Evolutionary conservation across 2,329 filamentous ascomycete species (phyloP).

Genomic region (Blumeria graminis): DNA sequence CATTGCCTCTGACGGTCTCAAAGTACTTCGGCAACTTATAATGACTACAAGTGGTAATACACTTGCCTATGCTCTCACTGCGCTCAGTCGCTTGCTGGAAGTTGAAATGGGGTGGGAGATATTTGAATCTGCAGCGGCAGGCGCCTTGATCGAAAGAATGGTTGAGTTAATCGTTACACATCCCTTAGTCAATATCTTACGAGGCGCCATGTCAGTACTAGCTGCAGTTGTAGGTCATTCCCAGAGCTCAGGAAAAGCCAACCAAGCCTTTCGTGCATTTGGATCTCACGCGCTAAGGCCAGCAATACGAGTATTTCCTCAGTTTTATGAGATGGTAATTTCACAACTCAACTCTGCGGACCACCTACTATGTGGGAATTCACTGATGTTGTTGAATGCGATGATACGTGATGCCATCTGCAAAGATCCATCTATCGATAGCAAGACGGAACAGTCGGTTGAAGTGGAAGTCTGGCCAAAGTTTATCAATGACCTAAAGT

Average conservation of each 20-base stretch:
- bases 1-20: conserved; percentile 67
- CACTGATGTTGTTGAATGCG: conserved; percentile 83
- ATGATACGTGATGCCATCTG: conserved; percentile 80
- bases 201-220: conserved; percentile 89
- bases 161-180: conserved; percentile 88
- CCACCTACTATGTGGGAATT: conserved; percentile 85
- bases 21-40: conserved; percentile 58
- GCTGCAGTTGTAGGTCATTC: conserved; percentile 82
- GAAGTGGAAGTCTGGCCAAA: conserved; percentile 63
- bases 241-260: conserved; percentile 24
- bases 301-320: conserved; percentile 69
- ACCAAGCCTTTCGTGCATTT: conserved; percentile 35
- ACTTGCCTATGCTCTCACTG: conserved; percentile 81
- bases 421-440: conserved; percentile 30
- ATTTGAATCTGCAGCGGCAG: conserved; percentile 36
- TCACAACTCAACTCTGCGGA: conserved; percentile 80
- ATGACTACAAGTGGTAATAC: conserved; percentile 79
- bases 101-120: conserved; percentile 97
- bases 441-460: conserved; percentile 14
- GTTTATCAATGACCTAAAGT: conserved; percentile 82
- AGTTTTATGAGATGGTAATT: conserved; percentile 87
- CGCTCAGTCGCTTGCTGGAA: conserved; percentile 66
- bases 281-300: conserved; percentile 85
- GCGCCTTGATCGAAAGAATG: conserved; percentile 49
- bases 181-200: conserved; percentile 87